These are phyloP conservation scores for Aspergillus unguis DNA, from an alignment of 2,329 filamentous ascomycete genomes.

Conservation along the genomic window DNA sequence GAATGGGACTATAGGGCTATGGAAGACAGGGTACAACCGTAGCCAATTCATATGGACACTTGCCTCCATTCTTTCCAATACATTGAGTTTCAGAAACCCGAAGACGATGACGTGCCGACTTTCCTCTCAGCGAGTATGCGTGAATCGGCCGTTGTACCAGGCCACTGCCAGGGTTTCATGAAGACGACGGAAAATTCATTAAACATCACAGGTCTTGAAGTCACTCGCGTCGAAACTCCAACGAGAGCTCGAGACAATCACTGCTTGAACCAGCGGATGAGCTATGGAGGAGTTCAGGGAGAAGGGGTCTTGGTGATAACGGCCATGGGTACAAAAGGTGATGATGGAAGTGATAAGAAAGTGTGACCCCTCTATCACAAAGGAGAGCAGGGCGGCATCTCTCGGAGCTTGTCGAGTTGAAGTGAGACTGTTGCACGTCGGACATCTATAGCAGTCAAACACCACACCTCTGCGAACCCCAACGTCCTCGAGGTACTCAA, in stretches of 20 bases:
- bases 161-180: constrained; percentile 25
- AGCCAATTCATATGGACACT: not conserved
- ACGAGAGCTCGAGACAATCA: not conserved
- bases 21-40: too few relatives aligned
- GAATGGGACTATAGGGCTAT: too few relatives aligned
- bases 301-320: not conserved
- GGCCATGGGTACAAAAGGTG: not conserved
- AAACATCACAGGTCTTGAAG: constrained; percentile 14
- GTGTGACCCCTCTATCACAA: not conserved
- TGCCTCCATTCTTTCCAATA: not conserved
- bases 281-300: not conserved
- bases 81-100: constrained; percentile 8
- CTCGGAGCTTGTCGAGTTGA: constrained; percentile 2
- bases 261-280: constrained; percentile 1
- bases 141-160: constrained; percentile 49
- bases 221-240: constrained; percentile 14
- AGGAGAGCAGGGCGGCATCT: not conserved
- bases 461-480: constrained; percentile 2
- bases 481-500: constrained; percentile 18
- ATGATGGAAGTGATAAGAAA: not conserved
- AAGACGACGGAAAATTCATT: constrained; percentile 19
- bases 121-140: constrained; percentile 48
- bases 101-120: constrained; percentile 48
- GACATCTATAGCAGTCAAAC: too few relatives aligned
- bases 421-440: too few relatives aligned